These are phyloP conservation scores for Tardiomyces digboiensis DNA, from an alignment of 1,139 yeast species.

Conservation along the genomic window DNA sequence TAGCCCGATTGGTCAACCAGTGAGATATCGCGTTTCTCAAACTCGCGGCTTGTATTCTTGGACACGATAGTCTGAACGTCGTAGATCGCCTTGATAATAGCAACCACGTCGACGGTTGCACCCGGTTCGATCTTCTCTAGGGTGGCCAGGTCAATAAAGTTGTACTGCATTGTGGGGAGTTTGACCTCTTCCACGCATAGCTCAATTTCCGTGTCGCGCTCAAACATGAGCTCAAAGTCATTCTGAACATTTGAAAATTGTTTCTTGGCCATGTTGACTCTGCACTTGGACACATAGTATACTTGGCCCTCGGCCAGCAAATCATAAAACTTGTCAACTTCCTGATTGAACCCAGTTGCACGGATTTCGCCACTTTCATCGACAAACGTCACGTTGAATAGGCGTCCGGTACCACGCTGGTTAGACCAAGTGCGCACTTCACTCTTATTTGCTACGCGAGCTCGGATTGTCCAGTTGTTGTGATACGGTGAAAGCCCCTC, in stretches of 20 bases:
- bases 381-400: constrained; percentile 77
- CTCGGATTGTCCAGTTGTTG: constrained; percentile 86
- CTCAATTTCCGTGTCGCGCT: constrained; percentile 66
- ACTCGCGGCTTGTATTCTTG: constrained; percentile 84
- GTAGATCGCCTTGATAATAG: constrained; percentile 68
- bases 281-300: constrained; percentile 73
- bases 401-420: constrained; percentile 79
- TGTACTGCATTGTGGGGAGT: constrained; percentile 74
- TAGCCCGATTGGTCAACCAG: constrained; percentile 81
- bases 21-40: constrained; percentile 76
- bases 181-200: constrained; percentile 51
- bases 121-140: constrained; percentile 63
- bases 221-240: constrained; percentile 81
- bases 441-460: constrained; percentile 80
- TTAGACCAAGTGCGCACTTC: constrained; percentile 87
- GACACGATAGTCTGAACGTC: constrained; percentile 79
- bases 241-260: constrained; percentile 78
- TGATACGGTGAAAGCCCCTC: constrained; percentile 90
- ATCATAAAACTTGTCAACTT: constrained; percentile 70
- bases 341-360: constrained; percentile 89
- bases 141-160: constrained; percentile 61
- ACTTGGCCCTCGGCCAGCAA: constrained; percentile 82
- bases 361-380: constrained; percentile 97
- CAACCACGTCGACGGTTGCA: constrained; percentile 69
- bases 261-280: constrained; percentile 77